A percentile compares a stretch with the other conserved stretches of the same genome.
Evolutionary conservation across 1,139 yeast genomes (phyloP).

Genomic region (Kodamaea plutei): DNA sequence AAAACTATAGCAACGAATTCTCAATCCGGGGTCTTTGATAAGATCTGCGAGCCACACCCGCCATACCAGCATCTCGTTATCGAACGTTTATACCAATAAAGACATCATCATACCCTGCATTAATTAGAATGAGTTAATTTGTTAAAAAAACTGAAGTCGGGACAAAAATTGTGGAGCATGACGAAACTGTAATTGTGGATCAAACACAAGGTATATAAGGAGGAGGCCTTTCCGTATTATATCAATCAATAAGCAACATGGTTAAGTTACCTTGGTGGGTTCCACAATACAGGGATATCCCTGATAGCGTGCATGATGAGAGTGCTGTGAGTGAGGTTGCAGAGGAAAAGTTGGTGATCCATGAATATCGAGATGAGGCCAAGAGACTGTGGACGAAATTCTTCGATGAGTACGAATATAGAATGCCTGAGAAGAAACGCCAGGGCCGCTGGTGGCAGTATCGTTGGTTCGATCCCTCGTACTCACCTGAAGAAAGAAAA

Average conservation of each 20-base stretch:
- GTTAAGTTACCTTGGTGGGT: constrained; percentile 17
- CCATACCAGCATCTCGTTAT: too few relatives aligned
- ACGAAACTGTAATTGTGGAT: too few relatives aligned
- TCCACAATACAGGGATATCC: constrained; percentile 19
- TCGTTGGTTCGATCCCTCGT: constrained; percentile 19
- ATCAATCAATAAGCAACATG: neutral
- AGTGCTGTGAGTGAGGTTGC: constrained; percentile 1
- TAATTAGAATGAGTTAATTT: too few relatives aligned
- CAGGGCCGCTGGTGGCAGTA: constrained; percentile 24
- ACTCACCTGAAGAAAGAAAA: constrained; percentile 18
- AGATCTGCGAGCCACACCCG: too few relatives aligned
- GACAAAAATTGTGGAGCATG: too few relatives aligned
- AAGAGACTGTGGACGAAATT: constrained; percentile 28
- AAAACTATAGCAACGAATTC: too few relatives aligned
- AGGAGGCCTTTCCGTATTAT: too few relatives aligned
- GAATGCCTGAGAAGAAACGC: constrained; percentile 13
- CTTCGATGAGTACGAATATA: constrained; percentile 29
- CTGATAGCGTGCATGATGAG: constrained; percentile 7
- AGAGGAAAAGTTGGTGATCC: constrained; percentile 4
- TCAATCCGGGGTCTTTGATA: too few relatives aligned
- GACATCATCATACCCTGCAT: too few relatives aligned
- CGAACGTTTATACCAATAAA: too few relatives aligned
- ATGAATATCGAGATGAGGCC: constrained; percentile 29
- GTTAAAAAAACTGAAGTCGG: too few relatives aligned
- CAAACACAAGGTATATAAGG: too few relatives aligned